Evolutionary conservation across 768 basidiomycete species (phyloP).

Genomic region (Sporobolomyces roseus): DNA sequence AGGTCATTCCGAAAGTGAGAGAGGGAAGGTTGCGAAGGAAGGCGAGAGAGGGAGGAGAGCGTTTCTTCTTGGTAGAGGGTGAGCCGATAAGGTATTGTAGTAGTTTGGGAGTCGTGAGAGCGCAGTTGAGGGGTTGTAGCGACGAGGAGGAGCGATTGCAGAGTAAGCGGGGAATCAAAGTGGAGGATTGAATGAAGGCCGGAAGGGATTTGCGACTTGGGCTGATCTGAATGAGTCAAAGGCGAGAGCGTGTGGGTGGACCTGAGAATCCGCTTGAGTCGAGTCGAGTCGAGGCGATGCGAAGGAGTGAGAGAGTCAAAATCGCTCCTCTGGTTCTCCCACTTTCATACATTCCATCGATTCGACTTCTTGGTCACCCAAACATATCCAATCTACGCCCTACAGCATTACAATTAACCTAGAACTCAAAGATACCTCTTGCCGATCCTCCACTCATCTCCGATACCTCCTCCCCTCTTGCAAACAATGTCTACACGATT

Average conservation of each 20-base stretch:
- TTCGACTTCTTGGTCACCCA: too few species aligned
- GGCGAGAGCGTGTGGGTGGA: too few species aligned
- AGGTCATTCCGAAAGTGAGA: background rate
- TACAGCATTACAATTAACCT: too few species aligned
- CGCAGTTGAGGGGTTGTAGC: too few species aligned
- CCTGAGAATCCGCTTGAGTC: background rate
- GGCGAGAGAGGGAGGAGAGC: background rate
- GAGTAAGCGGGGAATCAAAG: too few species aligned
- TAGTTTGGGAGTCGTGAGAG: too few species aligned
- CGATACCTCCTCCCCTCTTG: background rate
- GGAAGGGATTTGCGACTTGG: background rate
- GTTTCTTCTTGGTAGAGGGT: too few species aligned
- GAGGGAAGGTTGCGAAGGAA: background rate
- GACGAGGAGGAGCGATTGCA: too few species aligned
- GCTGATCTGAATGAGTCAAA: too few species aligned
- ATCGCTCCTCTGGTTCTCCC: background rate
- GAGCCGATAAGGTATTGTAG: too few species aligned
- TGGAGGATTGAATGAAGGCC: background rate
- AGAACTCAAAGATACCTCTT: too few species aligned
- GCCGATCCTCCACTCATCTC: background rate
- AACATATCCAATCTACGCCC: too few species aligned
- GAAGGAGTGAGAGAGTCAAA: conserved; percentile 6
- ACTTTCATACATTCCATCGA: background rate
- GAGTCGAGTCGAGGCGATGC: conserved; percentile 2
- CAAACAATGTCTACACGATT: background rate